These are phyloP conservation scores for Penicillium tannophilum DNA, from an alignment of 495 filamentous ascomycete genomes.

Conservation along the genomic window DNA sequence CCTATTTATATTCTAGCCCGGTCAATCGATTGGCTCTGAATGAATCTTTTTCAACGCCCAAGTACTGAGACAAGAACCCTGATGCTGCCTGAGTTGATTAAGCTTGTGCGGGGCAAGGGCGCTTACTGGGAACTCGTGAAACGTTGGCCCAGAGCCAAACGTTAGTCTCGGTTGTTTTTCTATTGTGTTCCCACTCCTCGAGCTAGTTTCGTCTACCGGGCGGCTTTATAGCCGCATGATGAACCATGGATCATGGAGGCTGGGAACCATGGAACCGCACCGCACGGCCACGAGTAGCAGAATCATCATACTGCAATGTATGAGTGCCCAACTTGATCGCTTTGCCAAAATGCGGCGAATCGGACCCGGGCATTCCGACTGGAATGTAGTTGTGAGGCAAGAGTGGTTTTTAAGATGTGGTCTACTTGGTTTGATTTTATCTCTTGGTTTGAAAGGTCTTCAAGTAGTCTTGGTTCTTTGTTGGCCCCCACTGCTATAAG, in stretches of 20 bases:
- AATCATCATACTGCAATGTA: constrained; percentile 16
- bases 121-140: neutral
- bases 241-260: constrained; percentile 25
- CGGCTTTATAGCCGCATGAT: constrained; percentile 24
- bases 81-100: constrained; percentile 24
- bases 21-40: constrained; percentile 30
- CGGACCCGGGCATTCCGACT: constrained; percentile 1
- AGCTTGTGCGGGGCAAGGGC: constrained; percentile 15
- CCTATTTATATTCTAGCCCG: constrained; percentile 1
- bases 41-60: constrained; percentile 29
- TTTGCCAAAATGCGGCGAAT: constrained; percentile 12
- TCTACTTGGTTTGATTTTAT: too few species aligned
- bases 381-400: neutral
- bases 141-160: neutral
- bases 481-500: neutral
- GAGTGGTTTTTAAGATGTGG: neutral
- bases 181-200: constrained; percentile 4
- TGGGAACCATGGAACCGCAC: constrained; percentile 3
- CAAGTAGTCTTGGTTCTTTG: neutral
- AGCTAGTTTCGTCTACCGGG: constrained; percentile 6
- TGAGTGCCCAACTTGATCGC: constrained; percentile 23
- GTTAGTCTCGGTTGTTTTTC: constrained; percentile 3
- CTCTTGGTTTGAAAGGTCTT: too few species aligned
- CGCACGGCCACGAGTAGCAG: constrained; percentile 1
- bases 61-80: constrained; percentile 5